phyloP scores from a whole-genome alignment of 2,329 filamentous ascomycete species.

The Pseudocercospora crystallina region DNA sequence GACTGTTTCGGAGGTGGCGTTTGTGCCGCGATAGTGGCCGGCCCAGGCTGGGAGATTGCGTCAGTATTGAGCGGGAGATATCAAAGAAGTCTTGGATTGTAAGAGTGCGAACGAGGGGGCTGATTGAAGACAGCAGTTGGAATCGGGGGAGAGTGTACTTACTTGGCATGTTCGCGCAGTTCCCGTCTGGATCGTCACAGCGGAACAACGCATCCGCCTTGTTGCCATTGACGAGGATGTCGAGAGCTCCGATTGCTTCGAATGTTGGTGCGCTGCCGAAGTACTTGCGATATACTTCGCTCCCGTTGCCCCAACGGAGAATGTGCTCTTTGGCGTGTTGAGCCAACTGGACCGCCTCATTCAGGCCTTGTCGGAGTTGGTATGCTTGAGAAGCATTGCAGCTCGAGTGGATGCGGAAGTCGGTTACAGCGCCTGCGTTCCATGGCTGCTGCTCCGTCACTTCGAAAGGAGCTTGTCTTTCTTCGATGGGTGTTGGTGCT shows the following conservation, averaged over 20 bases:
- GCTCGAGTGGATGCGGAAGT: slow-evolving; percentile 60
- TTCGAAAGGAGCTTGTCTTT: slow-evolving; percentile 19
- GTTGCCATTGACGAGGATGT: slow-evolving; percentile 60
- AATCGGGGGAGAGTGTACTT: neutral
- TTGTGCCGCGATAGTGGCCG: slow-evolving; percentile 67
- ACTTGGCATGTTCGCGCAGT: slow-evolving; percentile 47
- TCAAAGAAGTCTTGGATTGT: slow-evolving; percentile 1
- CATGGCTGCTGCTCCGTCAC: slow-evolving; percentile 15
- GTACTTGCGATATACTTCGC: slow-evolving; percentile 63
- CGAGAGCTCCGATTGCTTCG: slow-evolving; percentile 62
- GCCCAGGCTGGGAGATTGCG: slow-evolving; percentile 61
- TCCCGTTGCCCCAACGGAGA: slow-evolving; percentile 57
- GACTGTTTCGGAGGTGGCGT: slow-evolving; percentile 66
- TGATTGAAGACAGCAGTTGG: neutral
- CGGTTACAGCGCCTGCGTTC: slow-evolving; percentile 38
- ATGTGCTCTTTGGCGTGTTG: slow-evolving; percentile 64
- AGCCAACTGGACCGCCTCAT: slow-evolving; percentile 59
- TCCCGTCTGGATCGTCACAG: slow-evolving; percentile 67
- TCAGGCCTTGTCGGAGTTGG: slow-evolving; percentile 58
- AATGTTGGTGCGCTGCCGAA: slow-evolving; percentile 62
- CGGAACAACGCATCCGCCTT: slow-evolving; percentile 61
- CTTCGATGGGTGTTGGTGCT: slow-evolving; percentile 13
- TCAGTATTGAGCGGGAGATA: neutral
- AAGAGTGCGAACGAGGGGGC: neutral
- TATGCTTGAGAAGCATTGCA: slow-evolving; percentile 63